phyloP scores from a whole-genome alignment of 192 early-diverging fungal genomes.

The Funneliformis mosseae region DNA sequence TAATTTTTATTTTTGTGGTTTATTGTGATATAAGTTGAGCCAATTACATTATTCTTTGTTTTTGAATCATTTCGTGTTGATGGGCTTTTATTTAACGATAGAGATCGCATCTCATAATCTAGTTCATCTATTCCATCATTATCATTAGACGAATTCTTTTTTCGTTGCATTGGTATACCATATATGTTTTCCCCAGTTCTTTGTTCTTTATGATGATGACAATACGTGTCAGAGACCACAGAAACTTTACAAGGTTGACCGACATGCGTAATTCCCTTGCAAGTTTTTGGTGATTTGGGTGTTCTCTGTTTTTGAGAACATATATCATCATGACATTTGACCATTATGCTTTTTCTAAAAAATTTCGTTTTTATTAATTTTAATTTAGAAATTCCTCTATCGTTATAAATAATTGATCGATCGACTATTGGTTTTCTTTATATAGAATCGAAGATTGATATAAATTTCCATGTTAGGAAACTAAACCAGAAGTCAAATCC shows the following conservation, averaged over 20 bases:
- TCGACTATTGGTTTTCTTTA: no score
- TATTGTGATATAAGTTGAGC: not conserved
- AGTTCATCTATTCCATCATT: not conserved
- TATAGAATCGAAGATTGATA: no score
- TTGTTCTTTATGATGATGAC: conserved; percentile 8
- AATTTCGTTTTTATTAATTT: no score
- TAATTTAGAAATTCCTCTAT: no score
- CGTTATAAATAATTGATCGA: no score
- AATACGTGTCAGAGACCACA: not conserved
- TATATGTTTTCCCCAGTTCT: not conserved
- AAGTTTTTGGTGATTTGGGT: not conserved
- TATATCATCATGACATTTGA: no score
- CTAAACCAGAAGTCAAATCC: no score
- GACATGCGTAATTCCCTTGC: not conserved
- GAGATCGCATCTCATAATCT: not conserved
- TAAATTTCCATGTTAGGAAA: no score
- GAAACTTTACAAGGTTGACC: conserved; percentile 14
- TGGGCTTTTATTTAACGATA: not conserved
- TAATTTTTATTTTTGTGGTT: not conserved
- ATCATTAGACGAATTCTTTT: not conserved
- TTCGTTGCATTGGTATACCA: not conserved
- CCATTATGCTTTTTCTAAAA: no score
- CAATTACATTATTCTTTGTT: not conserved
- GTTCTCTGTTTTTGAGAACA: not conserved
- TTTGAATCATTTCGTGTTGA: no score